Conservation (phyloP, 495 filamentous ascomycete species). For the Hamigera avellanea region DNA sequence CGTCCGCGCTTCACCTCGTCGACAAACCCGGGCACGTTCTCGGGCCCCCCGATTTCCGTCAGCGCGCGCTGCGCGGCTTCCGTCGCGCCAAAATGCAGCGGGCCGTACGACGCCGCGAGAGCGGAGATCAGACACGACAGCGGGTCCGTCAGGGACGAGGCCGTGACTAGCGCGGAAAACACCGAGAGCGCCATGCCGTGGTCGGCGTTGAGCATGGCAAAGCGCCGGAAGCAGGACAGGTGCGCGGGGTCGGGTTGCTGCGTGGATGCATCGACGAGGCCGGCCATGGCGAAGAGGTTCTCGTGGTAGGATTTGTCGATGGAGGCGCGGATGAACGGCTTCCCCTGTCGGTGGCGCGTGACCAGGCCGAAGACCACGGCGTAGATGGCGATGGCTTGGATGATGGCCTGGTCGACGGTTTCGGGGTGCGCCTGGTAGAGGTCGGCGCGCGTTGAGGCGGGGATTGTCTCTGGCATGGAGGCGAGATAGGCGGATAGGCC, state of each 20-base stretch:
- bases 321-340: constrained; percentile 11
- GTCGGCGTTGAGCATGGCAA: constrained; percentile 23
- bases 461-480: constrained; percentile 12
- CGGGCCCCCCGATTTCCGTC: constrained; percentile 29
- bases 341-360: constrained; percentile 15
- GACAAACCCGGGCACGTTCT: constrained; percentile 36
- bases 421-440: constrained; percentile 16
- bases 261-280: constrained; percentile 9
- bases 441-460: constrained; percentile 8
- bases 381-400: constrained; percentile 18
- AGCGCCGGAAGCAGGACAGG: constrained; percentile 21
- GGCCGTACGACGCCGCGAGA: constrained; percentile 39
- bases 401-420: constrained; percentile 12
- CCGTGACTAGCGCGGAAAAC: constrained; percentile 21
- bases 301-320: constrained; percentile 15
- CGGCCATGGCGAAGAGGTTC: constrained; percentile 26
- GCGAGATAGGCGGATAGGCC: constrained; percentile 25
- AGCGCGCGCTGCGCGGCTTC: constrained; percentile 42
- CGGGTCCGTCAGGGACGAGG: constrained; percentile 24
- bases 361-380: constrained; percentile 21
- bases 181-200: constrained; percentile 24
- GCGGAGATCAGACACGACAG: constrained; percentile 34
- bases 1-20: constrained; percentile 38
- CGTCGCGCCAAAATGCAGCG: constrained; percentile 47
- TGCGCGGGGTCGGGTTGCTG: constrained; percentile 9